Evolutionary conservation across 352 stramenopile species (phyloP).

Genomic region (Globisporangium cystogenes): DNA sequence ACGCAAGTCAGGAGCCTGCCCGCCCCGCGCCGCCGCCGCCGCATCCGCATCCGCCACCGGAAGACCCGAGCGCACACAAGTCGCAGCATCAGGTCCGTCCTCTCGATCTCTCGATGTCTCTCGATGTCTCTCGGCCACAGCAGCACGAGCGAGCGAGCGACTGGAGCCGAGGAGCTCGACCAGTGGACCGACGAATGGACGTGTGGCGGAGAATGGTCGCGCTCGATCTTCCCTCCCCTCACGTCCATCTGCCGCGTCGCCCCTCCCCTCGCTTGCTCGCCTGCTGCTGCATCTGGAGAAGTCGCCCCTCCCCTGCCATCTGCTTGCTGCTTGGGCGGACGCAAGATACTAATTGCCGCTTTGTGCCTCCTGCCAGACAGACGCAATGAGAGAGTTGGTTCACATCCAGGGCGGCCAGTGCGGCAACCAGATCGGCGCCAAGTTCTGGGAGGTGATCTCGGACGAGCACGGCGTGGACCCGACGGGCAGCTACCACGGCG

Average conservation of each 20-base stretch:
- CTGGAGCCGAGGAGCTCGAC: neutral
- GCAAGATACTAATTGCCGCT: neutral
- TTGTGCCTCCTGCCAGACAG: conserved; percentile 21
- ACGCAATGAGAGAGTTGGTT: conserved; percentile 94
- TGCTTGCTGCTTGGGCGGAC: neutral
- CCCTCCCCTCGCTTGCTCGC: neutral
- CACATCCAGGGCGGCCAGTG: conserved; percentile 98
- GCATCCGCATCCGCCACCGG: neutral
- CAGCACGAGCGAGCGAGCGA: neutral
- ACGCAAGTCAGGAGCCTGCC: conserved; percentile 64
- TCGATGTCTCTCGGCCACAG: neutral
- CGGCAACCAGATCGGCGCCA: conserved; percentile 98
- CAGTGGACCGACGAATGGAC: neutral
- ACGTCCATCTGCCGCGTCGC: conserved; percentile 1
- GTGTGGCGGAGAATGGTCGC: conserved; percentile 1
- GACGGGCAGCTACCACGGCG: conserved; percentile 91
- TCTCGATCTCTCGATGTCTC: neutral
- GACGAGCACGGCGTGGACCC: conserved; percentile 95
- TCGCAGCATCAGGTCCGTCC: neutral
- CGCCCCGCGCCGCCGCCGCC: conserved; percentile 27
- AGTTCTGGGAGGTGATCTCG: conserved; percentile 98
- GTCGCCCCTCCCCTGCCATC: neutral
- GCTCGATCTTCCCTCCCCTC: neutral
- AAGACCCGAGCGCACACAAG: neutral
- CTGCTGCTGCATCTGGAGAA: neutral